Evolutionary conservation across 805 yeast genomes (phyloP).

Genomic region (Starmera amethionina): DNA sequence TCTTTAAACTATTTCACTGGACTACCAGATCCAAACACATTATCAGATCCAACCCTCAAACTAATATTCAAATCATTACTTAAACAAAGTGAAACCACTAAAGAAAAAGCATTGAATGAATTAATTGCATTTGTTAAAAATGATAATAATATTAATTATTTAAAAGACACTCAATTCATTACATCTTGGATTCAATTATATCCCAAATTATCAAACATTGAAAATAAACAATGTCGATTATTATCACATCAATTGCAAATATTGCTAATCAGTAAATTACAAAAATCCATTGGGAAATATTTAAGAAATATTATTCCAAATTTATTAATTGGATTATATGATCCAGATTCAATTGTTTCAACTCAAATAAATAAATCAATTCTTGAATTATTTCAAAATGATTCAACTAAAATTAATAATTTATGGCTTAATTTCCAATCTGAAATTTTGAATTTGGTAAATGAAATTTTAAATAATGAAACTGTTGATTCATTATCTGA

Average conservation of each 20-base stretch:
- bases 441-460: conserved; percentile 45
- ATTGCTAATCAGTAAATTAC: conserved; percentile 34
- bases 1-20: conserved; percentile 73
- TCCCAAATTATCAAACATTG: conserved; percentile 68
- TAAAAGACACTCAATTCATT: conserved; percentile 44
- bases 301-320: conserved; percentile 64
- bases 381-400: conserved; percentile 43
- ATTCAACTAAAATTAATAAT: conserved; percentile 41
- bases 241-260: conserved; percentile 60
- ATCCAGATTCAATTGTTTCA: conserved; percentile 55
- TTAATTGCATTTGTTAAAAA: conserved; percentile 26
- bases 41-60: conserved; percentile 39
- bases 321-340: conserved; percentile 65
- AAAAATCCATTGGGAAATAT: conserved; percentile 52
- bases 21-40: conserved; percentile 54
- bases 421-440: conserved; percentile 51
- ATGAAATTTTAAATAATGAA: conserved; percentile 46
- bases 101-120: conserved; percentile 67
- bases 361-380: conserved; percentile 38
- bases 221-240: conserved; percentile 53
- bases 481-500: conserved; percentile 60
- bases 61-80: conserved; percentile 66
- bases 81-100: conserved; percentile 78
- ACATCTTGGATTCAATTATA: conserved; percentile 73
- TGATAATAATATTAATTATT: conserved; percentile 10